Percentiles rank a stretch among this genome's conserved stretches.
Conservation (phyloP, 768 basidiomycete species). For the Phylloporus scabripes region DNA sequence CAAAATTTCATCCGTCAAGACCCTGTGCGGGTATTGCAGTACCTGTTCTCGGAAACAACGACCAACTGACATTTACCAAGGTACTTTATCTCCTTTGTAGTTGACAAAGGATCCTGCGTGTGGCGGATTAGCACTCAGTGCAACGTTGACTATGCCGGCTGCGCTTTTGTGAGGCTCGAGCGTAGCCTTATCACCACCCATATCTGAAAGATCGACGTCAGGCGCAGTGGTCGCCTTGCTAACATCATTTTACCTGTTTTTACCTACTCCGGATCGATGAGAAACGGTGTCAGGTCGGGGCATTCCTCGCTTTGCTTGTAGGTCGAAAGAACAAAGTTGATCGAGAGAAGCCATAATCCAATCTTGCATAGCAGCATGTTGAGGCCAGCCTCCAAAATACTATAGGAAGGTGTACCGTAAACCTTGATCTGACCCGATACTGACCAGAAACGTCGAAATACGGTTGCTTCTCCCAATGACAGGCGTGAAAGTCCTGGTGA, state of each 20-base stretch:
- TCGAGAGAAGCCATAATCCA: neutral
- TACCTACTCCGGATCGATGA: slow-evolving; percentile 37
- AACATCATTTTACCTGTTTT: slow-evolving; percentile 29
- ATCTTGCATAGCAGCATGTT: slow-evolving; percentile 35
- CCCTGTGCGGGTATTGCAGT: neutral
- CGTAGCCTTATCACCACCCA: slow-evolving; percentile 30
- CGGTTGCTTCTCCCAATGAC: slow-evolving; percentile 29
- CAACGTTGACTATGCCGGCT: slow-evolving; percentile 23
- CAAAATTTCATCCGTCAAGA: neutral
- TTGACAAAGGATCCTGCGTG: slow-evolving; percentile 31
- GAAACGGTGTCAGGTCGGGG: slow-evolving; percentile 29
- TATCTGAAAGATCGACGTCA: slow-evolving; percentile 18
- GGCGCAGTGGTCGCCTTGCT: neutral
- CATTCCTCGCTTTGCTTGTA: slow-evolving; percentile 34
- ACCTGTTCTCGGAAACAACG: neutral
- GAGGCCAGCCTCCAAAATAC: slow-evolving; percentile 34
- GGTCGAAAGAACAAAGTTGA: slow-evolving; percentile 17
- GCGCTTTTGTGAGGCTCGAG: slow-evolving; percentile 31
- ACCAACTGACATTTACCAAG: slow-evolving; percentile 25
- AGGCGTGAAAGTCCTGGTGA: slow-evolving; percentile 31
- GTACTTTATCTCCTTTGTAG: slow-evolving; percentile 27
- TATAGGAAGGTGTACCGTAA: slow-evolving; percentile 29
- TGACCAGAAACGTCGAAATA: slow-evolving; percentile 30
- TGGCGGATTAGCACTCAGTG: slow-evolving; percentile 19
- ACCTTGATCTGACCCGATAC: slow-evolving; percentile 30